Base-by-base conservation (phyloP, 2,329 filamentous ascomycete genomes). In the Cercospora sp. region DNA sequence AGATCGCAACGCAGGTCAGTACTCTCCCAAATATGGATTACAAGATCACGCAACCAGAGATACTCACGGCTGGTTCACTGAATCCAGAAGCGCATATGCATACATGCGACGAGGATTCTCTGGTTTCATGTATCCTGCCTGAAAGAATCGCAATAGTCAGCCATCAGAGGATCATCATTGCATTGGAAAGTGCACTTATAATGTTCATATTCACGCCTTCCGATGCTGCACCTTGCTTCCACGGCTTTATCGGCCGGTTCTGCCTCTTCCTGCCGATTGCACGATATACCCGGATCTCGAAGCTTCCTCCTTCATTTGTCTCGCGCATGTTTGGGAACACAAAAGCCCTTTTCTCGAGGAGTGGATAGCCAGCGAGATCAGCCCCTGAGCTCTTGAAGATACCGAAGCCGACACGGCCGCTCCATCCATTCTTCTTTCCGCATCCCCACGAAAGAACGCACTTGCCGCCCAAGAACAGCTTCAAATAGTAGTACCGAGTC, bases 31-130 rank as follows among this genome's bases (percentile, higher is more conserved):
- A 6, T 5, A 6, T 16, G 1, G 7, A 31, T 18, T 13, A 2
- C 30, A 33, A 26, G 20, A 51, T 13, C 45, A 51, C 8, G 20
- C 20, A 26, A 20, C 12, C 8, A 5, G 13, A 3, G 3, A 5
- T 28, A 31, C 53, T 31, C 10, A 58, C 2, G 84, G 84, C 70
- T 79, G 73, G 69, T 85, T 82, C 6, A 81, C 63, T 1, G 83
- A 79, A 72, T 86, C 83, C 20, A 85, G 74, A 18, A 86, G 78
- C 1, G 82, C 80, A 63, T 84, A 85, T 62, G 79, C 80, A 74
- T 85, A 86, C 73, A 79, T 83, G 3, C 79, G 76, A 68, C 79
- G 80, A 8, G 81, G 81, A 10, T 82, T 78, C 36, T 80, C 75
- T 36, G 73, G 69, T 60, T 79, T 78, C 8, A 81, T 74, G 20